These are phyloP conservation scores for Melaleuca quinquenervia DNA, from an alignment of 345 rosid species.

Conservation along the genomic window DNA sequence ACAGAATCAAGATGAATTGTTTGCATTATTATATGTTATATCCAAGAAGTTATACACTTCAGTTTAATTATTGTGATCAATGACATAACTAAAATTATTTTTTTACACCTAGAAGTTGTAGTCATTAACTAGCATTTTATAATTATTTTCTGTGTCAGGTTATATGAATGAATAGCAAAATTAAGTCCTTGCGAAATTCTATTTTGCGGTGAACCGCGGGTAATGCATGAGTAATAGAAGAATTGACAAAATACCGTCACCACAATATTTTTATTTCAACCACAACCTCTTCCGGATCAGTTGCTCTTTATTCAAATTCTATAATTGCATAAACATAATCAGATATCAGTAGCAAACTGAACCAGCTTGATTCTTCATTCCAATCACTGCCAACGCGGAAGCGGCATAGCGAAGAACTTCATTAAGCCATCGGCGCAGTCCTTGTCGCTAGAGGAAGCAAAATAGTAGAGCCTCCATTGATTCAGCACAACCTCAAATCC, in stretches of 20 bases:
- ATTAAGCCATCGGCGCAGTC: slow-evolving; percentile 2
- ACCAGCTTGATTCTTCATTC: background rate
- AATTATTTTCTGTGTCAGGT: background rate
- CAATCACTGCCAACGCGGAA: background rate
- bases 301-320: background rate
- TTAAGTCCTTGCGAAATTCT: accelerated
- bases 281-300: background rate
- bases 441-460: slow-evolving; percentile 4
- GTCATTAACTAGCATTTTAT: background rate
- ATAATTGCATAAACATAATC: background rate
- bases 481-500: slow-evolving; percentile 8
- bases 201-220: background rate
- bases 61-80: background rate
- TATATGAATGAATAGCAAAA: background rate
- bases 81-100: no score
- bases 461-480: slow-evolving; percentile 7
- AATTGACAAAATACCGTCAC: background rate
- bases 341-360: background rate
- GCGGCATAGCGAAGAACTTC: slow-evolving; percentile 11
- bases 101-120: background rate
- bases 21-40: background rate
- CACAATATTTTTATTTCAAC: background rate
- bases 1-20: background rate
- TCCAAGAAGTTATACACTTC: background rate
- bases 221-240: background rate